These are phyloP conservation scores for Aspergillus neoniger DNA, from an alignment of 2,329 filamentous ascomycete genomes.

Conservation along the genomic window DNA sequence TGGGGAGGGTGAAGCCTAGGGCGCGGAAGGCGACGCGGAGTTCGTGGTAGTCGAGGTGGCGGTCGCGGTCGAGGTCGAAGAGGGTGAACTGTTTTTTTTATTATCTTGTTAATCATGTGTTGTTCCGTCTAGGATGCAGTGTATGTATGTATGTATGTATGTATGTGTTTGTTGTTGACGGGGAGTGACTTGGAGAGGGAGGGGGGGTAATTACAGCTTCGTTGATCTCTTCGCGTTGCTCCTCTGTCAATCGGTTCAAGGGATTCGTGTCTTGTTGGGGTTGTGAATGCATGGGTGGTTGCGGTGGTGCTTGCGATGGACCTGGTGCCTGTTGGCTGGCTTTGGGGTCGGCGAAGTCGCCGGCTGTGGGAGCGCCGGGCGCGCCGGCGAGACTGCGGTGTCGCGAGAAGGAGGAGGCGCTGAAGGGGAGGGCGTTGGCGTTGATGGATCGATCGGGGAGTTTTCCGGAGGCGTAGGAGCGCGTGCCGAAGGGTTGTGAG, in stretches of 20 bases:
- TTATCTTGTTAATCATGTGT: background rate
- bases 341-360: slow-evolving; percentile 32
- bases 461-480: slow-evolving; percentile 56
- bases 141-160: background rate
- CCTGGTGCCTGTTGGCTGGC: slow-evolving; percentile 28
- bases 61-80: slow-evolving; percentile 95
- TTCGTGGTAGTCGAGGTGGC: slow-evolving; percentile 95
- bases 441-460: slow-evolving; percentile 52
- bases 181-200: background rate
- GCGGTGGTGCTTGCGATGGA: background rate
- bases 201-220: slow-evolving; percentile 66
- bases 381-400: slow-evolving; percentile 38
- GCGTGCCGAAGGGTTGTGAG: slow-evolving; percentile 56
- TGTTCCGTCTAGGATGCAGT: background rate
- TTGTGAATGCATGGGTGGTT: slow-evolving; percentile 33
- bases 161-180: too few species aligned
- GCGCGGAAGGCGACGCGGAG: slow-evolving; percentile 95
- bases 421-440: slow-evolving; percentile 46
- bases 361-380: slow-evolving; percentile 34
- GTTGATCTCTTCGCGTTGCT: slow-evolving; percentile 89
- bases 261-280: slow-evolving; percentile 50
- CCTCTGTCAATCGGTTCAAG: slow-evolving; percentile 69
- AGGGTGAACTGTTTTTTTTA: slow-evolving; percentile 70
- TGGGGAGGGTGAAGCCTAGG: slow-evolving; percentile 87
- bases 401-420: slow-evolving; percentile 46